Evolutionary conservation across 164 flowering plant species (phyloP).

Genomic region (Annona squamosa): DNA sequence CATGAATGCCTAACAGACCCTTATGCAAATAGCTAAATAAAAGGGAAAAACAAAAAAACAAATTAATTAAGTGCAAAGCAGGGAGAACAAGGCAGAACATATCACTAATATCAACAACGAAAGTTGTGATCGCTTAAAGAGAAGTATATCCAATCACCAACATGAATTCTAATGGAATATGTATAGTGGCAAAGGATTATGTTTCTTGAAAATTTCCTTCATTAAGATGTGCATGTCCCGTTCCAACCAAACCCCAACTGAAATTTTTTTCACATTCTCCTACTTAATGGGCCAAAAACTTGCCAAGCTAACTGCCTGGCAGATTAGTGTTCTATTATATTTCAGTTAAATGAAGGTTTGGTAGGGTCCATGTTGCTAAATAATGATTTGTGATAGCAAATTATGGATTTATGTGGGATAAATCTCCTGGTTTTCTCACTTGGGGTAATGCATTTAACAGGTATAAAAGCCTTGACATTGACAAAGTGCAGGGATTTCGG

Average conservation of each 20-base stretch:
- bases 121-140: not conserved
- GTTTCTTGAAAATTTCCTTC: not conserved
- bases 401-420: not conserved
- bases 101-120: not conserved
- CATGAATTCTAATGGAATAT: not conserved
- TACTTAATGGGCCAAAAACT: not conserved
- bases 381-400: not conserved
- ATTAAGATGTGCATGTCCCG: not conserved
- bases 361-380: too few species aligned
- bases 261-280: not conserved
- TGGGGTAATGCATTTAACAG: conserved; percentile 20
- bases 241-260: too few species aligned
- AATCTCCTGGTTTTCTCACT: not conserved
- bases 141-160: not conserved
- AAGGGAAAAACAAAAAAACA: too few species aligned
- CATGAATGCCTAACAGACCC: too few species aligned
- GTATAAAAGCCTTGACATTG: conserved; percentile 41
- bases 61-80: too few species aligned
- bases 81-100: too few species aligned
- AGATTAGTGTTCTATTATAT: not conserved
- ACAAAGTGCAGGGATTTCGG: conserved; percentile 50
- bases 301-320: not conserved
- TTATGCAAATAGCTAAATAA: too few species aligned
- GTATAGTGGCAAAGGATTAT: not conserved
- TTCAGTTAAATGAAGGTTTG: not conserved